Evolutionary conservation across 805 yeast genomes (phyloP), one percentile per base, ranked within the genome.

Genomic region (Candida multigemmis): DNA sequence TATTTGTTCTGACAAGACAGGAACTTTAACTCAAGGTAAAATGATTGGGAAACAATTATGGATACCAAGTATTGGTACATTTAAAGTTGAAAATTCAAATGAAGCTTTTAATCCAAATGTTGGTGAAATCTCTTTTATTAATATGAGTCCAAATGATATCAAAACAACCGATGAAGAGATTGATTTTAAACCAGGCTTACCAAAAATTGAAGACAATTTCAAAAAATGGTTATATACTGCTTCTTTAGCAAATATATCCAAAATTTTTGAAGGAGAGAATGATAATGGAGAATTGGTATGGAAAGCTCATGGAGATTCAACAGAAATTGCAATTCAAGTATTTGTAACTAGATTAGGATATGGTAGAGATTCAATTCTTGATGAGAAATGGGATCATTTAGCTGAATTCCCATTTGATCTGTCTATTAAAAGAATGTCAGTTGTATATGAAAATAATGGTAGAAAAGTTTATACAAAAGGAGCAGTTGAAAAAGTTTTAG

Each of bases 261-360:
- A 58, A n/a, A 51, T 61, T 14, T 42, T 51, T 14, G 44, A 44
- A 32, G 14, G 52, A 13, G 40, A 37, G 24, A 54, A 58, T 30
- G 49, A 38, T 19, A 46, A 43, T 16, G 53, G 48, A 4, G 53
- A 53, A 23, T 28, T 48, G 34, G 50, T 37, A 26, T 42, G 68
- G 68, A 60, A 47, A 36, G 62, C 46, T 17, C 61, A 39, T 45
- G 94, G 94, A 33, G 94, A 84, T 46, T 89, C 94, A 22, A 84
- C 94, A 3, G 94, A 84, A 55, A 76, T 80, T 42, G 93, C 94
- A 3, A 77, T 84, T 35, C 89, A 82, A 44, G 89, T 83, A 1
- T 81, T 79, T 44, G 68, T 77, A 13, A 55, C 74, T 8, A 68
- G 86, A 41, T 55, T 77, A 34, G 66, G 65, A 16, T 60, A 53